Conservation (phyloP, 2,329 filamentous ascomycete genomes). For the Aureobasidium mangrovei region DNA sequence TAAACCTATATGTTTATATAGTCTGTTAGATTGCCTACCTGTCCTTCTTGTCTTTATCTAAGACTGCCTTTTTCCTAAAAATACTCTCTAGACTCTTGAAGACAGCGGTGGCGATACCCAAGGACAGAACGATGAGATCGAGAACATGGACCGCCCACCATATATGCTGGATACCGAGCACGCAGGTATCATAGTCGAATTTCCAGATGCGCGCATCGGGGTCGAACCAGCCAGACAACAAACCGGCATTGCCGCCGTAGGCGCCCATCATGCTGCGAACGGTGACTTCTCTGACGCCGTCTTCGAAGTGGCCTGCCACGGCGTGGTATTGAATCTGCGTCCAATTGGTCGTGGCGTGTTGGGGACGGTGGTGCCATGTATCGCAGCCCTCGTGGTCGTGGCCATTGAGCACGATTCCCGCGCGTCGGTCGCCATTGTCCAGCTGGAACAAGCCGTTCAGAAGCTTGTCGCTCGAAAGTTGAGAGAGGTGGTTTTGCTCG, state of each 20-base stretch:
- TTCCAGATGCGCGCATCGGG: constrained; percentile 57
- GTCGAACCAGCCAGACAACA: constrained; percentile 88
- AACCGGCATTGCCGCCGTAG: constrained; percentile 82
- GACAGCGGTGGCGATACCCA: too few relatives aligned
- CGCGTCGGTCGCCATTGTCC: constrained; percentile 48
- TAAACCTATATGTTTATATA: too few relatives aligned
- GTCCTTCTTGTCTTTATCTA: too few relatives aligned
- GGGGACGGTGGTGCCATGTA: constrained; percentile 56
- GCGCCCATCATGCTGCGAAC: constrained; percentile 98
- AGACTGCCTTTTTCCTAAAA: too few relatives aligned
- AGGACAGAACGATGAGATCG: constrained; percentile 42
- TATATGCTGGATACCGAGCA: constrained; percentile 74
- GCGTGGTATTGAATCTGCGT: constrained; percentile 29
- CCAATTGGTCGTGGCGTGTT: background rate
- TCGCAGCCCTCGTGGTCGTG: constrained; percentile 96
- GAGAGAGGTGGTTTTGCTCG: constrained; percentile 85
- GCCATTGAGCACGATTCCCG: constrained; percentile 75
- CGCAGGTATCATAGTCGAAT: constrained; percentile 71
- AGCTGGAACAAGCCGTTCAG: constrained; percentile 76
- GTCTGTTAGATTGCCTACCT: too few relatives aligned
- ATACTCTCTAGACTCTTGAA: too few relatives aligned
- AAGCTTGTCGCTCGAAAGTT: constrained; percentile 59
- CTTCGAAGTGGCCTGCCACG: background rate
- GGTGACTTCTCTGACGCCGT: constrained; percentile 77
- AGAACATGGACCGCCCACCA: constrained; percentile 88